Evolutionary conservation across 2,329 filamentous ascomycete species (phyloP), one percentile per base, ranked within the genome.

Genomic region (Westerdykella sp.): DNA sequence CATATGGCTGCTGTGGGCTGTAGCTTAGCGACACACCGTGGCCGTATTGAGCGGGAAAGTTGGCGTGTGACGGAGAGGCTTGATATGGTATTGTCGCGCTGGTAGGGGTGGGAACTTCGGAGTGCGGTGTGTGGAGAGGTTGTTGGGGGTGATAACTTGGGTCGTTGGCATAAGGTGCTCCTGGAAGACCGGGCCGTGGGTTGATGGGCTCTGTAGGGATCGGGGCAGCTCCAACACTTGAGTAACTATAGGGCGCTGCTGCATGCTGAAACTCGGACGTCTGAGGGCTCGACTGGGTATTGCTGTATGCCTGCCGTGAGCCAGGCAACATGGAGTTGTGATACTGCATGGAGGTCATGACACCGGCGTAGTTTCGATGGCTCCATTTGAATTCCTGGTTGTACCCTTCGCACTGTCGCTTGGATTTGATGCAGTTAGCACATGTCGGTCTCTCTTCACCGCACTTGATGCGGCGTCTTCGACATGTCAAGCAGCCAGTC

Each of bases 391-490:
- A 93, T 46, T 88, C 75, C 63, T 87, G 84, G 54, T 81, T 88
- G 65, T 93, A 93, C 41, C 87, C 87, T 65, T 93, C 86, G 63
- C 87, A 94, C 52, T 81, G 75, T 12, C 87, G 78, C 67, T 90
- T 91, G 14, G 86, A 91, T 61, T 91, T 93, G 70, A 85, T 81
- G 69, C 87, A 94, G 60, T 94, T 94, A 59, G 77, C 81, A 68
- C 87, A 93, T 22, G 78, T 84, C 21, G 87, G 87, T 39, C 84
- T 79, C 57, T 88, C 87, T 66, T 97, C 93, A 49, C 93, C 93
- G 67, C 93, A 98, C 69, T 97, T 98, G 69, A 98, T 97, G 49
- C 93, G 85, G 41, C 93, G 84, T 69, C 87, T 91, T 50, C 93
- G 85, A 69, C 93, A 98, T 45, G 93, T 96, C 47, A 95, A 70